A percentile compares a stretch with the other conserved stretches of the same genome.
phyloP scores from a whole-genome alignment of 2,329 filamentous ascomycete genomes.

The Aaosphaeria pasadenensis region DNA sequence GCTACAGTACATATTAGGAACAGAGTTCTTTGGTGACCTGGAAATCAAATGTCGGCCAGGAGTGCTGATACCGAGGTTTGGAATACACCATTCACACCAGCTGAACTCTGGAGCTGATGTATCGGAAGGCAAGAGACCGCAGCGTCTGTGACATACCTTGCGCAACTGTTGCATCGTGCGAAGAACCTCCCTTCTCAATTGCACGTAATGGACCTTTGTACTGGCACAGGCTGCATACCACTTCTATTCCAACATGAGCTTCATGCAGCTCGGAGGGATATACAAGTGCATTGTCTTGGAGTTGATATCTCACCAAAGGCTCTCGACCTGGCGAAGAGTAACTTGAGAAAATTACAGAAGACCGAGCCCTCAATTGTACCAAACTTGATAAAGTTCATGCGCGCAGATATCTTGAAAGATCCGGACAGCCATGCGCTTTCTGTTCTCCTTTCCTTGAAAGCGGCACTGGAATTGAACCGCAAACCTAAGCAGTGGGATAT shows the following conservation, averaged over 20 bases:
- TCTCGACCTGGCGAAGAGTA: constrained; percentile 62
- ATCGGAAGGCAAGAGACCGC: constrained; percentile 48
- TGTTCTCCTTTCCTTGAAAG: constrained; percentile 10
- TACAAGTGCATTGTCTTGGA: constrained; percentile 56
- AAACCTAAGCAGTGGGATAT: constrained; percentile 50
- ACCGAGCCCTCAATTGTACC: constrained; percentile 2
- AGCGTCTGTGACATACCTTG: constrained; percentile 33
- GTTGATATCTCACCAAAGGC: constrained; percentile 71
- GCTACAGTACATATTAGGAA: constrained; percentile 84
- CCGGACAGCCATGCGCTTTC: constrained; percentile 44
- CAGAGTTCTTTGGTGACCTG: constrained; percentile 81
- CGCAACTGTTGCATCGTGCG: constrained; percentile 20
- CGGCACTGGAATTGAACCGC: constrained; percentile 10
- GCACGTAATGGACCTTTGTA: constrained; percentile 79
- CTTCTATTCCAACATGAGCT: constrained; percentile 69
- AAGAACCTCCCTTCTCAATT: constrained; percentile 38
- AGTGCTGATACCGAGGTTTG: constrained; percentile 78
- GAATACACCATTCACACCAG: not conserved
- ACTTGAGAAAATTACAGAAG: constrained; percentile 48
- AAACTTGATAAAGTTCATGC: constrained; percentile 44
- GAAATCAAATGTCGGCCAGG: constrained; percentile 73
- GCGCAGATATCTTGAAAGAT: constrained; percentile 46
- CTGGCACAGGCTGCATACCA: constrained; percentile 86
- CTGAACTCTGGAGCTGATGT: not conserved
- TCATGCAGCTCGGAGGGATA: constrained; percentile 20